Conservation (phyloP, 2,329 filamentous ascomycete genomes). For the Orbilia quercus region DNA sequence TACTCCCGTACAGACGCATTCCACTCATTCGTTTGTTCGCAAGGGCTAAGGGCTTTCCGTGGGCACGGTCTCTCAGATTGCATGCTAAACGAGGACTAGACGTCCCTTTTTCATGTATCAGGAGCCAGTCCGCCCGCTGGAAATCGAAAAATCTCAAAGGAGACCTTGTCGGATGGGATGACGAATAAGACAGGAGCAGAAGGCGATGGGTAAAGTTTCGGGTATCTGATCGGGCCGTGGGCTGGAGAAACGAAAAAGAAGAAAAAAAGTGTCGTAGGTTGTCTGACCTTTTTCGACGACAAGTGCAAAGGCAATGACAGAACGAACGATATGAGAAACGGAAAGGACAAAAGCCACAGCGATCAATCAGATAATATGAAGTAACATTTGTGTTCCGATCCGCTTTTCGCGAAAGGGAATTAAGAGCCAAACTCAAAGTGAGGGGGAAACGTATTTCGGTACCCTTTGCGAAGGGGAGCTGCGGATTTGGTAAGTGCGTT, state of each 20-base stretch:
- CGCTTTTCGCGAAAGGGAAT: slow-evolving; percentile 2
- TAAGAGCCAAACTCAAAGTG: not conserved
- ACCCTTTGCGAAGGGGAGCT: slow-evolving; percentile 22
- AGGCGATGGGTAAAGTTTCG: slow-evolving; percentile 37
- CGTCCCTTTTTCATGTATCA: not conserved
- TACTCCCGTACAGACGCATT: slow-evolving; percentile 3
- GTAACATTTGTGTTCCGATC: slow-evolving; percentile 11
- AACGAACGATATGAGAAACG: too few relatives aligned
- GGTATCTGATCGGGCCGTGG: slow-evolving; percentile 51
- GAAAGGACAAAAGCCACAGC: too few relatives aligned
- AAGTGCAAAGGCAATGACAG: too few relatives aligned
- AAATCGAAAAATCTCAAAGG: slow-evolving; percentile 1
- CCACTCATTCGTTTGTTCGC: slow-evolving; percentile 2
- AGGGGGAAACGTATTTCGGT: too few relatives aligned
- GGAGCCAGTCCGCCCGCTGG: not conserved
- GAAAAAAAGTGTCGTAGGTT: not conserved
- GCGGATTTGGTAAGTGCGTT: slow-evolving; percentile 38
- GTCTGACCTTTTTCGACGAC: too few relatives aligned
- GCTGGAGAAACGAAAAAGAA: slow-evolving; percentile 6
- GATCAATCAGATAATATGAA: slow-evolving; percentile 12
- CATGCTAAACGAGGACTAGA: slow-evolving; percentile 35
- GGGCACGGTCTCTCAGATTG: slow-evolving; percentile 43
- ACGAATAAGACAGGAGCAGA: slow-evolving; percentile 38
- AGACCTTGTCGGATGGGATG: slow-evolving; percentile 16
- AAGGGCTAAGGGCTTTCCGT: slow-evolving; percentile 29